Evolutionary conservation across 352 stramenopile genomes (phyloP), one percentile per base, ranked within the genome.

Genomic region (Plasmopara muralis): DNA sequence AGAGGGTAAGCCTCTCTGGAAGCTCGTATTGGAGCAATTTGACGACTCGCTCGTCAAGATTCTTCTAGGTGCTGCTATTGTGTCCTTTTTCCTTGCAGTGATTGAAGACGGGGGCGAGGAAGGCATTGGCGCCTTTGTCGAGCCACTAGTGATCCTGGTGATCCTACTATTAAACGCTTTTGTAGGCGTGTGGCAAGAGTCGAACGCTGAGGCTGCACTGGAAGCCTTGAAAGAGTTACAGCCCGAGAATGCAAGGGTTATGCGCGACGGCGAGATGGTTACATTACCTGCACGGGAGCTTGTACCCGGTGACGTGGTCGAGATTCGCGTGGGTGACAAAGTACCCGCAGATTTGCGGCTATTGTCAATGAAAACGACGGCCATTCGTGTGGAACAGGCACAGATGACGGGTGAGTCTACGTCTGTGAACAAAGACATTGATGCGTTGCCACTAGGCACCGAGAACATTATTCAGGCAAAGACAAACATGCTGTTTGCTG

Each of bases 31-130:
- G 29, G 95, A 98, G 73, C 97, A 99, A 75, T 99, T 99, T 75
- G 89, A 99, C 69, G 97, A 99, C 71, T 87, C 92, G 38, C 75
- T 99, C 3, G 95, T 99, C 40, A 94, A 98, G 80, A 99, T 99
- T 66, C 72, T 99, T 41, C 75, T 99, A 14, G 87, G 84, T 8
- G 96, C 98, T 0, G 97, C 97, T 0, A 74, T 96, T 5, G 73
- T 99, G 37, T 98, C 88, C 35, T 97, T 92, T 49, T 68, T 92
- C 14, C 89, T 99, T 40, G 96, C 94, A 14, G 80, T 92, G 60
- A 78, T 97, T 81, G 83, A 97, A 79, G 89, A 74, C 70, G 64
- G 86, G 15, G 67, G 67, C 38, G 83, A 84, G n/a, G 85, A 93
- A 57, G 82, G 87, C 53, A 78, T 96, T 54, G 74, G 74, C 39